Percentiles rank a stretch among this genome's conserved stretches.
phyloP scores from a whole-genome alignment of 805 yeast genomes.

The Candida chauliodis region DNA sequence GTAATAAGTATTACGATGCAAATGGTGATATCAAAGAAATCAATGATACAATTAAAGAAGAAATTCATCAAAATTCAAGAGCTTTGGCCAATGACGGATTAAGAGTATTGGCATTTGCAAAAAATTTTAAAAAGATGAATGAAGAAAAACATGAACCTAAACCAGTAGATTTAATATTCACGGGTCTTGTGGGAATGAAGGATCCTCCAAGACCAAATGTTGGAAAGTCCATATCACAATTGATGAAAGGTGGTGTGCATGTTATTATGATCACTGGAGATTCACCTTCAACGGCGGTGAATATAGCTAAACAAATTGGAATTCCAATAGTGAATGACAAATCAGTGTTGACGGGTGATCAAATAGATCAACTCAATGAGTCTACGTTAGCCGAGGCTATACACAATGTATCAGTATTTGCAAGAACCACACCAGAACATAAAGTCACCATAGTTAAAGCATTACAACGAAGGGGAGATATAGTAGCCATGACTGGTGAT shows the following conservation, averaged over 20 bases:
- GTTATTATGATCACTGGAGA: constrained; percentile 99
- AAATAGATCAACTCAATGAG: constrained; percentile 69
- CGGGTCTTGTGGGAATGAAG: constrained; percentile 92
- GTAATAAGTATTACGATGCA: constrained; percentile 55
- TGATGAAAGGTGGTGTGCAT: constrained; percentile 91
- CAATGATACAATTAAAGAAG: constrained; percentile 44
- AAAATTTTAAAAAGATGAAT: constrained; percentile 33
- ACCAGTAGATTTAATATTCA: constrained; percentile 64
- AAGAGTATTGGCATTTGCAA: constrained; percentile 81
- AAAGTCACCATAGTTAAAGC: constrained; percentile 88
- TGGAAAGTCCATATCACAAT: constrained; percentile 62
- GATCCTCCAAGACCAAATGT: constrained; percentile 97
- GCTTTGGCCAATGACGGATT: constrained; percentile 77
- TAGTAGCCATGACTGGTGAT: constrained; percentile 99
- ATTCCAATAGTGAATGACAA: constrained; percentile 67
- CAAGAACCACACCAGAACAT: constrained; percentile 94
- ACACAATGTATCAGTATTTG: constrained; percentile 81
- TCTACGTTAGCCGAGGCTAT: constrained; percentile 72
- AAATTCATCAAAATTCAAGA: constrained; percentile 56
- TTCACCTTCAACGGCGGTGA: constrained; percentile 78
- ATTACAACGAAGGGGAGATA: constrained; percentile 83
- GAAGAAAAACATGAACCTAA: constrained; percentile 27
- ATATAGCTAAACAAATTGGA: constrained; percentile 87
- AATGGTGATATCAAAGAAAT: constrained; percentile 60
- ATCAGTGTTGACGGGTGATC: constrained; percentile 82